Base-by-base conservation (phyloP, 2,329 filamentous ascomycete genomes). In the Colletotrichum navitas region DNA sequence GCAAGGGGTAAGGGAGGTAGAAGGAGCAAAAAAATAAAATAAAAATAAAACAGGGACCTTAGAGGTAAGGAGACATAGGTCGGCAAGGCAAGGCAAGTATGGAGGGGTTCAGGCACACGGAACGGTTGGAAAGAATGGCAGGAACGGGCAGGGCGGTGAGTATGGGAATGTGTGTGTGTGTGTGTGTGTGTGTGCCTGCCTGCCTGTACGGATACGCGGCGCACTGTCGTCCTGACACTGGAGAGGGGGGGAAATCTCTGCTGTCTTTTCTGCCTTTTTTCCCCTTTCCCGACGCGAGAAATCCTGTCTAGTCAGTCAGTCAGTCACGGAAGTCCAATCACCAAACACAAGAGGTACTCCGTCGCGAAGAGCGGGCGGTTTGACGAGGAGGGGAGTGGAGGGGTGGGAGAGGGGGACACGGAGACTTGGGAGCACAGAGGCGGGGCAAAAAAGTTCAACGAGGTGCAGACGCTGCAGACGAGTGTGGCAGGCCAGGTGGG, bases 381-480 rank as follows among this genome's bases (percentile, higher is more conserved):
- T 29, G 39, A 2, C 39, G 60, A 41, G 10, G 58, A 39, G 51
- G 39, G 63, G 45, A n/a, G 21, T 16, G 43, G 43, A 11, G 43
- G 43, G 16, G 41, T 8, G 58, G 11, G 41, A 52, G 21, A 6
- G 41, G 39, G 39, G 18, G 51, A 29, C 45, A 63, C 41, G 51
- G 64, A 24, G 60, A 67, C 54, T 55, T 60, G 29, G 54, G 32
- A 45, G 39, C 26, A 34, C 16, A 24, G 60, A 68, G 68, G 68
- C 68, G 68, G 68, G 68, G 68, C 68, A 71, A 71, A 71, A 71
- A 71, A 71, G 49, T 66, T 70, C 62, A 47, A 61, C 62, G 45
- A 70, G 54, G 14, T 63, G 64, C 68, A 71, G 52, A 32, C 21
- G 52, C 52, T 55, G 52, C 32, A 36, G 52, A 36, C 32, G 51